Base-by-base conservation (phyloP, 768 basidiomycete genomes). In the Roridomyces roridus region DNA sequence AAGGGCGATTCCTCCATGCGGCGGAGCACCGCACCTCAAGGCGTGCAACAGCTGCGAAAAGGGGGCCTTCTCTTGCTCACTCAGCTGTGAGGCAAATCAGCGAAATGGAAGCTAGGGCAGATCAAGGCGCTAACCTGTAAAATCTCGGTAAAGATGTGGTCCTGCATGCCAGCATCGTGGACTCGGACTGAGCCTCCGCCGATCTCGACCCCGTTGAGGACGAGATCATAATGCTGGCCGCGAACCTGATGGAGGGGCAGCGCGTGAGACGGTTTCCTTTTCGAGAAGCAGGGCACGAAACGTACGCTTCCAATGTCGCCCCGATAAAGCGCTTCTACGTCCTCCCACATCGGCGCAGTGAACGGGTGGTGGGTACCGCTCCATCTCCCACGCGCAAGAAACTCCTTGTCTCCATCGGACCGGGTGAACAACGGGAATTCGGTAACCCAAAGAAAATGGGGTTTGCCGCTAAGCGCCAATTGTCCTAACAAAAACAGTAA, bases 211-310 rank as follows among this genome's bases (percentile, higher is more conserved):
- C 95, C 95, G 71, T 98, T 94, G 60, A 98, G 71, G 25, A 98
- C 94, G 39, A 98, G 86, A 76, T 98, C 95, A 68, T 97, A 98
- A 72, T 98, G 95, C 69, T 98, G 95, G 17, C 94, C 95, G 49
- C 95, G 87, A 65, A 96, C 89, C 89, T 93, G 68, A 36, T 55
- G 58, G 40, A 25, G 41, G 47, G 52, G 61, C 46, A 53, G 41
- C 31, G 15, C 31, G 40, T 37, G 45, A 51, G 43, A 44, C 28
- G 18, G 24, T 31, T 41, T 10, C 36, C 42, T 15, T 45, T 42
- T 34, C 36, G 28, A 40, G 34, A 31, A 39, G 14, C 24, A 45
- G 34, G 40, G 51, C n/a, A n/a, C n/a, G n/a, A 36, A 41, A 68
- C 80, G 62, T 66, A 85, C 84, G 64, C 77, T 71, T 47, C 86